Percentiles rank a stretch among this genome's conserved stretches.
Evolutionary conservation across 2,329 filamentous ascomycete species (phyloP).

Genomic region (Alternaria triticina): DNA sequence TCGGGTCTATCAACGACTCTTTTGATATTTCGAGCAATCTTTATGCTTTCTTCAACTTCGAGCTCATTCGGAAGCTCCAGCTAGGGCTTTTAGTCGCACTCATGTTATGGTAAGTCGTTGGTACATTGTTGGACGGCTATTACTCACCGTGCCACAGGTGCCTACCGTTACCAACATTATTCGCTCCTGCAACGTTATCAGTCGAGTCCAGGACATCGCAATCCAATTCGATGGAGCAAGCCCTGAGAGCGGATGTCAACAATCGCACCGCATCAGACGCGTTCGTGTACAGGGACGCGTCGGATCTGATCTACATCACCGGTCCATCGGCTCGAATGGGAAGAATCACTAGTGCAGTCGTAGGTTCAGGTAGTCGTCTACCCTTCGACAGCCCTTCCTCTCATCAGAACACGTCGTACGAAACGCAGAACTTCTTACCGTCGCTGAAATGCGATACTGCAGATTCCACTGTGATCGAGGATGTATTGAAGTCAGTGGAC

Average conservation of each 20-base stretch:
- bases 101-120: not conserved
- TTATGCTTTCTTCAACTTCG: not conserved
- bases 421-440: too few species aligned
- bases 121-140: fast-evolving
- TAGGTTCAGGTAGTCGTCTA: too few species aligned
- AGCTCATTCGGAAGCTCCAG: fast-evolving
- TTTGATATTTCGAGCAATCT: not conserved
- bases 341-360: not conserved
- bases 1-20: not conserved
- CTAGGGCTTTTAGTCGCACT: not conserved
- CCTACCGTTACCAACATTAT: not conserved
- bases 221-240: not conserved
- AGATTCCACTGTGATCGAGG: too few species aligned
- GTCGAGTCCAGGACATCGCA: not conserved
- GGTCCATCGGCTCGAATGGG: not conserved
- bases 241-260: not conserved
- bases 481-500: too few species aligned
- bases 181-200: not conserved
- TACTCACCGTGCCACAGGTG: fast-evolving
- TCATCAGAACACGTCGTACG: too few species aligned
- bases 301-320: fast-evolving
- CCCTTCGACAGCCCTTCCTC: too few species aligned
- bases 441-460: too few species aligned
- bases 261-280: fast-evolving
- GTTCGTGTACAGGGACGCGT: fast-evolving